Conservation (phyloP, 257 asterid genomes). For the Plantago elongata region DNA sequence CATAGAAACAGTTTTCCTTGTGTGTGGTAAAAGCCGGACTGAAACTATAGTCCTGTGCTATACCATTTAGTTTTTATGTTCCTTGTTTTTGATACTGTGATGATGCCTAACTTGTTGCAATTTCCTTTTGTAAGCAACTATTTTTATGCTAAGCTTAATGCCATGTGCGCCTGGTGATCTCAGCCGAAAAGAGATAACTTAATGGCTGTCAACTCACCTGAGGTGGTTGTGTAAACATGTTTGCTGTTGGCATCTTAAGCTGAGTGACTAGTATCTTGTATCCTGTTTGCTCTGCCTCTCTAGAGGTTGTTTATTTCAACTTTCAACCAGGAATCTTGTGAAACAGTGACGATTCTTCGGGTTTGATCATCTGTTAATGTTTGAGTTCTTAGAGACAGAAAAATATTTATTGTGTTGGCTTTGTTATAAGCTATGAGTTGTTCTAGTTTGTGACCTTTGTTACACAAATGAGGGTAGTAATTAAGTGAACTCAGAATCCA, state of each 20-base stretch:
- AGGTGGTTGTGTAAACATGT: constrained; percentile 44
- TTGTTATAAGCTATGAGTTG: too few relatives aligned
- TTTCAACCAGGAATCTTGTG: too few relatives aligned
- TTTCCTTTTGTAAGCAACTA: constrained; percentile 19
- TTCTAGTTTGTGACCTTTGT: too few relatives aligned
- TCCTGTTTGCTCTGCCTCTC: background rate
- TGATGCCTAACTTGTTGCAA: background rate
- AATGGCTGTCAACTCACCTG: constrained; percentile 42
- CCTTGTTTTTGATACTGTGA: background rate
- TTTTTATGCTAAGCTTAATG: constrained; percentile 19
- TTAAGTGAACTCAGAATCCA: too few relatives aligned
- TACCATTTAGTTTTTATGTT: constrained; percentile 2
- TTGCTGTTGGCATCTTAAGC: constrained; percentile 19
- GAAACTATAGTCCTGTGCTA: constrained; percentile 15
- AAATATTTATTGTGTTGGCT: too few relatives aligned
- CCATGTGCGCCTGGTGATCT: constrained; percentile 59
- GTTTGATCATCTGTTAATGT: too few relatives aligned
- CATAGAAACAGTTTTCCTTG: constrained; percentile 1
- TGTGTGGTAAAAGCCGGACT: constrained; percentile 20
- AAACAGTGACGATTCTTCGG: too few relatives aligned
- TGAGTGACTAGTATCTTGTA: constrained; percentile 13
- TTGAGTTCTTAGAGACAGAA: too few relatives aligned
- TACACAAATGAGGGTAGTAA: too few relatives aligned
- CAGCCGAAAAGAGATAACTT: constrained; percentile 25
- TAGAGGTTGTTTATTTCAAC: too few relatives aligned